Evolutionary conservation across 2,329 filamentous ascomycete species (phyloP), one percentile per base, ranked within the genome.

Genomic region (Fusarium avenaceum): DNA sequence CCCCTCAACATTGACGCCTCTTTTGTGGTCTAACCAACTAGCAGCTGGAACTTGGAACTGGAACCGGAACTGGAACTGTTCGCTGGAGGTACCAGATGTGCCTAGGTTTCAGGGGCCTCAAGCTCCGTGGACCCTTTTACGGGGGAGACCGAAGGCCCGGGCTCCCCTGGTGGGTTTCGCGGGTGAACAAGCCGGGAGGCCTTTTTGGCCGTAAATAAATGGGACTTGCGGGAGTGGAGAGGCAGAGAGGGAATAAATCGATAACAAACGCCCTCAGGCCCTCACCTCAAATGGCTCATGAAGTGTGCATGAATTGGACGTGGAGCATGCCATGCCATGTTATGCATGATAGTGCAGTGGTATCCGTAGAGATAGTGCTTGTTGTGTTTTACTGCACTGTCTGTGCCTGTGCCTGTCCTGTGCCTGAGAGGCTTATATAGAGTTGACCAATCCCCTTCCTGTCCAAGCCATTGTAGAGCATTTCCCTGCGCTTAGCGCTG

Each of bases 101-200:
- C 33, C 47, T 19, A 32, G 53, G 57, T 67, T 55, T 59, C 52
- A 68, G 55, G 61, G 46, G 47, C 45, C 40, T 65, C 35, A 39
- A 33, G 40, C 50, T 55, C 28, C 50, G 60, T 65, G 60, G 65
- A 38, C 44, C 51, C n/a, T 38, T 32, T 42, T 26, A 66, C 55
- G 61, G 66, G 65, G 61, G 42, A 67, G 49, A 55, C 66, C 61
- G 65, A 69, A 57, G 40, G 52, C 56, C 51, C 63, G 63, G 51
- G 45, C 55, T 38, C 49, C 38, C 49, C 38, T 24, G 19, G 51
- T 62, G 40, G 43, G 32, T 52, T 63, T 30, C 49, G 46, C 49
- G 53, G 55, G 26, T 43, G 49, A 46, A 46, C 33, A 57, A 52
- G 47, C 51, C 40, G 46, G 47, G 58, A 64, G 52, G 52, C 57